phyloP scores from a whole-genome alignment of 345 rosid genomes.

The Crucihimalaya himalaica region DNA sequence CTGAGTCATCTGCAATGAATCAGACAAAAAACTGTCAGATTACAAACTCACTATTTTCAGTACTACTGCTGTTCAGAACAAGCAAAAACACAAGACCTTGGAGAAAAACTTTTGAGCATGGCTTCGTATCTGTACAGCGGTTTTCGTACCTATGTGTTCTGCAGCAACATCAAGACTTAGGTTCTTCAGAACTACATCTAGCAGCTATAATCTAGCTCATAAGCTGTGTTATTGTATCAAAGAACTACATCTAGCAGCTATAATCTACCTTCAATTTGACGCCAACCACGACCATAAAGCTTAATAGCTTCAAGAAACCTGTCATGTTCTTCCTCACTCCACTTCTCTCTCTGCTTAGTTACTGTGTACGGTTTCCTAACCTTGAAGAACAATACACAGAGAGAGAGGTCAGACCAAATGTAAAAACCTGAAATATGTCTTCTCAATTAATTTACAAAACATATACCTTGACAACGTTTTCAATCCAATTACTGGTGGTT shows the following conservation, averaged over 20 bases:
- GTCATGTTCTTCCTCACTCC: conserved; percentile 88
- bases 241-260: conserved; percentile 1
- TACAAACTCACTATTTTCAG: background rate
- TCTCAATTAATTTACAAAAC: background rate
- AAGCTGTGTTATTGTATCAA: background rate
- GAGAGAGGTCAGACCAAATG: conserved; percentile 2
- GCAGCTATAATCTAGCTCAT: background rate
- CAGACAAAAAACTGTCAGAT: conserved; percentile 15
- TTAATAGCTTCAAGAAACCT: conserved; percentile 86
- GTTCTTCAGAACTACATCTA: conserved; percentile 4
- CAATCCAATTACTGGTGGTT: background rate
- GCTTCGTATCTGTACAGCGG: conserved; percentile 94
- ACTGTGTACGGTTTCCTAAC: conserved; percentile 81
- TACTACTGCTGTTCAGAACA: background rate
- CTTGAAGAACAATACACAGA: conserved; percentile 37
- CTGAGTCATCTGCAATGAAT: conserved; percentile 57
- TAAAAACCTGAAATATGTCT: background rate
- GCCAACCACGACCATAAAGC: conserved; percentile 89
- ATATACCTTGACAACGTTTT: conserved; percentile 24
- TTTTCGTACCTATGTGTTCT: conserved; percentile 87
- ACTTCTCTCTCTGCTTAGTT: conserved; percentile 81
- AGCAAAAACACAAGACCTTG: conserved; percentile 51
- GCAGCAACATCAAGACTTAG: conserved; percentile 40
- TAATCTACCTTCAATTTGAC: conserved; percentile 65
- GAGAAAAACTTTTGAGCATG: conserved; percentile 97